A percentile compares a stretch with the other conserved stretches of the same genome.
Evolutionary conservation across 2,329 filamentous ascomycete species (phyloP).

Genomic region (Alternaria infectoria): DNA sequence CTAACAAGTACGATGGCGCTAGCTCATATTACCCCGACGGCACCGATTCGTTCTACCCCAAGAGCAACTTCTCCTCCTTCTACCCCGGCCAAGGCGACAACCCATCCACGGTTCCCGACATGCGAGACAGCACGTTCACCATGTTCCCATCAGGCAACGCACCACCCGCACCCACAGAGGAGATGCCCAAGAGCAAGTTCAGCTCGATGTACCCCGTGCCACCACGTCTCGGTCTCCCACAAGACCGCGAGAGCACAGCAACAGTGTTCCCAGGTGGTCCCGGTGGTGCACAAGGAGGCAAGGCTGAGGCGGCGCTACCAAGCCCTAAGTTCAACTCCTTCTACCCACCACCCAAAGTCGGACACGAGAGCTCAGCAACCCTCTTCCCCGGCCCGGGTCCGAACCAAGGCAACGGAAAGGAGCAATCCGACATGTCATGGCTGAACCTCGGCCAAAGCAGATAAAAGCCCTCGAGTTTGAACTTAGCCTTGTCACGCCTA

Average conservation of each 20-base stretch:
- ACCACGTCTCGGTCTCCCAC: constrained; percentile 35
- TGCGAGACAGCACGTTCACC: constrained; percentile 63
- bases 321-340: constrained; percentile 62
- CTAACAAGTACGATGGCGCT: constrained; percentile 61
- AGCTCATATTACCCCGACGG: constrained; percentile 51
- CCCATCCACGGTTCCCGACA: constrained; percentile 62
- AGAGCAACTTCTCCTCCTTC: constrained; percentile 63
- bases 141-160: constrained; percentile 34
- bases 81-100: constrained; percentile 50
- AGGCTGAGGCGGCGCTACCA: constrained; percentile 19
- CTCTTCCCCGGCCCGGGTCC: constrained; percentile 33
- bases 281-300: constrained; percentile 16
- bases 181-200: constrained; percentile 30
- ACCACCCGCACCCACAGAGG: constrained; percentile 18
- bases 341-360: constrained; percentile 54
- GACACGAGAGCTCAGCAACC: constrained; percentile 62
- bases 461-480: constrained; percentile 11
- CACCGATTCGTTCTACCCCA: constrained; percentile 45
- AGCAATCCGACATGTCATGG: constrained; percentile 75
- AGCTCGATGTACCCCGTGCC: constrained; percentile 34
- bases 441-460: constrained; percentile 67
- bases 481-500: constrained; percentile 1
- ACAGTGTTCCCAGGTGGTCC: constrained; percentile 41
- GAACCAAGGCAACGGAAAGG: constrained; percentile 23
- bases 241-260: constrained; percentile 60